Conservation (phyloP, 2,329 filamentous ascomycete genomes). For the Beauveria varroae region DNA sequence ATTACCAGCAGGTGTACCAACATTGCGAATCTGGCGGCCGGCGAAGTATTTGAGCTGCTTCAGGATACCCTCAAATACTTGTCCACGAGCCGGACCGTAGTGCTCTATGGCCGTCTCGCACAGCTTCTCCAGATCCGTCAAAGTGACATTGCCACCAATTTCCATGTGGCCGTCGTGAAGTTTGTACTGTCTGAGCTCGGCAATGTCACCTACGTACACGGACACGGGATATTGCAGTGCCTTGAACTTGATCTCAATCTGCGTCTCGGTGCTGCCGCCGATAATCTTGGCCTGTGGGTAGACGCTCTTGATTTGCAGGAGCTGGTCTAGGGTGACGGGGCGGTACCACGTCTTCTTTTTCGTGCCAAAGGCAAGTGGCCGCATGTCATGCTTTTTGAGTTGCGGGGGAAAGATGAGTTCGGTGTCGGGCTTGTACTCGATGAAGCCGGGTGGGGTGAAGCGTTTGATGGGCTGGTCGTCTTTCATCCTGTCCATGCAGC, state of each 20-base stretch:
- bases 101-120: constrained; percentile 70
- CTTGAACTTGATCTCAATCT: constrained; percentile 99
- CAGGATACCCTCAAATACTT: constrained; percentile 83
- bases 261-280: constrained; percentile 91
- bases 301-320: constrained; percentile 83
- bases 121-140: constrained; percentile 86
- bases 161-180: constrained; percentile 79
- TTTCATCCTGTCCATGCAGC: constrained; percentile 58
- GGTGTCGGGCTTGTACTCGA: constrained; percentile 88
- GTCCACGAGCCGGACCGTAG: constrained; percentile 64
- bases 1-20: constrained; percentile 94
- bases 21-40: constrained; percentile 90
- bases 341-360: constrained; percentile 92
- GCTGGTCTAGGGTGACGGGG: constrained; percentile 75
- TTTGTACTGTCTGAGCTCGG: constrained; percentile 74
- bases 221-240: constrained; percentile 83
- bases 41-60: constrained; percentile 96
- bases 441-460: constrained; percentile 85
- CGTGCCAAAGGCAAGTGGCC: constrained; percentile 81
- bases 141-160: constrained; percentile 83
- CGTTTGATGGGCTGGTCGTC: constrained; percentile 50
- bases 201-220: constrained; percentile 87
- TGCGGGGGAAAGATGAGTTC: constrained; percentile 90
- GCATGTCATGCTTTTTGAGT: constrained; percentile 74
- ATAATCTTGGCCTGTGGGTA: constrained; percentile 89